A percentile compares a stretch with the other conserved stretches of the same genome.
Evolutionary conservation across 2,329 filamentous ascomycete species (phyloP).

Genomic region (Teratosphaeria gauchensis): DNA sequence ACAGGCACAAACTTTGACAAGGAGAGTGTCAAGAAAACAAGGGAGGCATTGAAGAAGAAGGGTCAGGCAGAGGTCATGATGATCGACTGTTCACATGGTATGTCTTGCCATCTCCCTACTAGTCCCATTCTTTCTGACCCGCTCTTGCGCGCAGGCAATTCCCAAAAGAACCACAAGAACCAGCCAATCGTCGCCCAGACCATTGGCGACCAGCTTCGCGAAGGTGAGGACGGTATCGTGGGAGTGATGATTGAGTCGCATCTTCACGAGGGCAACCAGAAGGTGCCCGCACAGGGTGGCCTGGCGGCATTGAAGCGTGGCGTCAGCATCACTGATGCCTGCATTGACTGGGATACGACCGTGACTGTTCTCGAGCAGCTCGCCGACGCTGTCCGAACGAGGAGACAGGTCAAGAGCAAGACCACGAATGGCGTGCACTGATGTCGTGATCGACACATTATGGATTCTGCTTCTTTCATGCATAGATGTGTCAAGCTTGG

Average conservation of each 20-base stretch:
- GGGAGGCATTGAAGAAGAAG: constrained; percentile 72
- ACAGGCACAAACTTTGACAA: constrained; percentile 91
- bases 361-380: constrained; percentile 74
- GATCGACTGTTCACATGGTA: constrained; percentile 96
- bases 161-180: constrained; percentile 93
- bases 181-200: constrained; percentile 84
- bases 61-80: constrained; percentile 82
- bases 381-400: constrained; percentile 68
- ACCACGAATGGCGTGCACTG: constrained; percentile 12
- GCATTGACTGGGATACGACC: constrained; percentile 86
- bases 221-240: constrained; percentile 79
- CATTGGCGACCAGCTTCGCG: constrained; percentile 74
- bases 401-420: constrained; percentile 44
- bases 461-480: background rate
- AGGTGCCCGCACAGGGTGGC: constrained; percentile 69
- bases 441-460: background rate
- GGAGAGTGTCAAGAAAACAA: constrained; percentile 67
- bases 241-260: constrained; percentile 99
- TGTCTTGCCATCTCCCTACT: constrained; percentile 21
- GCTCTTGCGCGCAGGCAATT: constrained; percentile 59
- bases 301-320: constrained; percentile 71
- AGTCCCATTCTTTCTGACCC: background rate
- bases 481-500: constrained; percentile 4
- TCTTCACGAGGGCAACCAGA: constrained; percentile 71
- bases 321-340: constrained; percentile 91